Base-by-base conservation (phyloP, 169 alveolate genomes). In the Pseudocohnilembus persalinus region DNA sequence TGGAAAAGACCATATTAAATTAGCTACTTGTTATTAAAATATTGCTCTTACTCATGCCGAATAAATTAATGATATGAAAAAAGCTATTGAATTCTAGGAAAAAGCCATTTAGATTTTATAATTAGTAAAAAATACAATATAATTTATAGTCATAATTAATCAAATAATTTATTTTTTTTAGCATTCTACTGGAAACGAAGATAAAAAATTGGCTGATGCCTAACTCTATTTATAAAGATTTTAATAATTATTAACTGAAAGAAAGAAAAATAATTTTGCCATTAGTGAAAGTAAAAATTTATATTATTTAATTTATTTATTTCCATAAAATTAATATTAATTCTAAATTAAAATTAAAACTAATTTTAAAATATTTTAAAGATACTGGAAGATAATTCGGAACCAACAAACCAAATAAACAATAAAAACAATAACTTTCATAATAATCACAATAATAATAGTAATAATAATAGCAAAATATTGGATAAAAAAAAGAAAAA, bases 11-110 rank as follows among this genome's bases (percentile, higher is more conserved):
- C 93, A 93, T 63, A 74, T 93, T 26, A 83, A 89, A 81, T 85
- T 93, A 20, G 94, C 90, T 35, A 80, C 83, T 31, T 89, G 94
- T 83, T 88, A 89, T 65, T 88, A 91, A 73, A 92, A 92, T 0
- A 88, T 93, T 76, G 95, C 95, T 34, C 76, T 86, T 29, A 92
- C 92, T 68, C 89, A 92, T 76, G 84, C 81, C 65, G 89, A 89
- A 49, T 49, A 49, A 68, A 83, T 90, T 26, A 88, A 82, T 31
- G 91, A 90, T 35, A 90, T 81, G 28, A 77, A 91, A 73, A 88
- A 92, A 31, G 96, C 96, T 11, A 89, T 92, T 31, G 94, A 90
- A 77, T 89, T 75, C 89, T 82, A 92, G 79, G 89, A 90, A 76
- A 86, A 88, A 63, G 87, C 94, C 4, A 89, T 89, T 72, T 75